Evolutionary conservation across 306 rosid genomes (phyloP), one percentile per base, ranked within the genome.

Genomic region (Pterocarpus santalinus): DNA sequence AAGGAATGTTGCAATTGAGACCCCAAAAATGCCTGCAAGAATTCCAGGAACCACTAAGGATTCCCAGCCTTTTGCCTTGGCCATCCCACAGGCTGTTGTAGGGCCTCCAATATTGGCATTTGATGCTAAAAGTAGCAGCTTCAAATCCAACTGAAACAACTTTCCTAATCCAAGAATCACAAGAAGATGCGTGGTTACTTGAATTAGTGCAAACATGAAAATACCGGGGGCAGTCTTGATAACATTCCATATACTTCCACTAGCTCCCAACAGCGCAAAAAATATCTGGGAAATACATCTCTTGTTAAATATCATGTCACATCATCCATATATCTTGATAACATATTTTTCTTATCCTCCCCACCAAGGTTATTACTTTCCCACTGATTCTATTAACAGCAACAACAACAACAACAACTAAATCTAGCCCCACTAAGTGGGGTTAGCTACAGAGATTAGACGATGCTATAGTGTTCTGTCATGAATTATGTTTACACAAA

Each of bases 1-100:
- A 39, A 89, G 74, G 70, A 94, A 92, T 30, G 94, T 91, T 57
- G 95, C 92, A 64, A 89, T 82, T 65, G 92, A 60, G 44, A 90
- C 64, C 5, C 98, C 95, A 58, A 88, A 91, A 69, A 85, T 88
- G 76, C 97, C 97, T 0, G 89, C 92, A 53, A 94, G 94, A 82
- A 94, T 86, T 66, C 85, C 90, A 83, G 92, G 94, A 88, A 90
- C 94, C 69, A 89, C 93, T 80, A 90, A 80, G 49, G 95, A 86
- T 13, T 82, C 82, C 94, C 94, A 91, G 4, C 92, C 90, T 81
- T 89, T 85, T 12, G 97, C 88, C 8, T 88, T 89, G 22, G 98
- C 95, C 98, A 94, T 91, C 33, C 95, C 92, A 85, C 95, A 88
- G 16, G 98, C 92, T 17, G 97, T 94, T 41, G 98, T 94, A 0